Percentiles rank a stretch among this genome's conserved stretches.
These are phyloP conservation scores for Allomyces javanicus DNA, from an alignment of 192 early-diverging fungal species.

Conservation along the genomic window DNA sequence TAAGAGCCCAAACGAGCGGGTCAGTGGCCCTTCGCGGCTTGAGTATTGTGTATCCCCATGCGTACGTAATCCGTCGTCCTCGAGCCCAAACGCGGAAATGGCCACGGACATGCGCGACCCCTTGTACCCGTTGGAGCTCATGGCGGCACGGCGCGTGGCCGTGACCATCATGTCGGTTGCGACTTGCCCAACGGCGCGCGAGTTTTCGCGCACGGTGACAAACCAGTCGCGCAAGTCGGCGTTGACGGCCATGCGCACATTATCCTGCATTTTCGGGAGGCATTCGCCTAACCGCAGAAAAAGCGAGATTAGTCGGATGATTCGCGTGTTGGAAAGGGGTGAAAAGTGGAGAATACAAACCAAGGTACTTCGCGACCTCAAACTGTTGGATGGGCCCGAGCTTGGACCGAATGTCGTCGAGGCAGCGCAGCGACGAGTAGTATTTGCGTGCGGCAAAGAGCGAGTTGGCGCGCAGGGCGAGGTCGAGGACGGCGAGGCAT, in stretches of 20 bases:
- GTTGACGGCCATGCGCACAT: constrained; percentile 37
- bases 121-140: constrained; percentile 6
- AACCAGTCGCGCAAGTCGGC: constrained; percentile 85
- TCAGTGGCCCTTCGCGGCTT: no score
- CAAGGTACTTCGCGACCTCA: constrained; percentile 63
- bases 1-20: no score
- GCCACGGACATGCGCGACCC: constrained; percentile 11
- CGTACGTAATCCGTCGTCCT: no score
- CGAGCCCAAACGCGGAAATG: not conserved
- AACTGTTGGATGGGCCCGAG: constrained; percentile 55
- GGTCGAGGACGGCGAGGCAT: constrained; percentile 72
- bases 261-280: constrained; percentile 74
- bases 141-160: constrained; percentile 1
- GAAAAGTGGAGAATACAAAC: constrained; percentile 16
- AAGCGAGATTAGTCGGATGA: constrained; percentile 2
- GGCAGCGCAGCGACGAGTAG: constrained; percentile 58
- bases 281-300: constrained; percentile 38
- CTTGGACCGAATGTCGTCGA: constrained; percentile 13
- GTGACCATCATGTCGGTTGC: constrained; percentile 35
- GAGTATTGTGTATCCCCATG: no score
- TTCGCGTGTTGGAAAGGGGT: not conserved
- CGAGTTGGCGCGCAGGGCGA: constrained; percentile 60
- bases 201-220: constrained; percentile 59
- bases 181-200: constrained; percentile 58
- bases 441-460: constrained; percentile 67